Base-by-base conservation (phyloP, 2,329 filamentous ascomycete species). In the Fusarium annulatum region DNA sequence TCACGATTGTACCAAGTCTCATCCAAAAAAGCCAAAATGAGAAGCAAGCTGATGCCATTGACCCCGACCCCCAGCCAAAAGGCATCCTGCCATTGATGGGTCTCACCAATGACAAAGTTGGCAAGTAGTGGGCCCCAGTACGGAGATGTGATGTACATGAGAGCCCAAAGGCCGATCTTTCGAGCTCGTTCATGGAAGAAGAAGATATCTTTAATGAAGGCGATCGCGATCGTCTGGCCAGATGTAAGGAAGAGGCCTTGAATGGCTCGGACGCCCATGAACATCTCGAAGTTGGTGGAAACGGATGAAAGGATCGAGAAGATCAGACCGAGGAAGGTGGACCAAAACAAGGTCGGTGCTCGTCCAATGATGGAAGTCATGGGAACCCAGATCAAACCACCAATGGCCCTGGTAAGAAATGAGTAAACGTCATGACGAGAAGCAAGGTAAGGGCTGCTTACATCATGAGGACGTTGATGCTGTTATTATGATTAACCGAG, bases 191-290 rank as follows among this genome's bases (percentile, higher is more conserved):
- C 85, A 72, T 90, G 88, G 79, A 89, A 88, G 81, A 88, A 90
- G 81, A 89, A 91, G 64, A 89, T 83, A 77, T 90, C 88, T 61
- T 88, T 86, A 76, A 89, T 86, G 75, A 86, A 86, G 72, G 87
- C 86, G 58, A 89, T 80, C 15, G 85, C 86, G 21, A 83, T 82
- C 9, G 81, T 83, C 65, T 86, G 85, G 12, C 79, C 77, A 12
- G 84, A 83, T 9, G 85, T 86, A 39, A 82, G 82, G 77, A 87
- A 87, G 70, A 87, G 84, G 26, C 86, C 83, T 4, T 43, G 57
- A 6, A 75, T 36, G 4, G 71, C 71, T 49, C 73, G 57, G 36
- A 67, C 58, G 14, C 48, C 73, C 18, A 53, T 55, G 51, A 75
- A 76, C 11, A 45, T 59, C 21, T 30, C n/a, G 5, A 71, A 73